Evolutionary conservation across 2,329 filamentous ascomycete genomes (phyloP), one percentile per base, ranked within the genome.

Genomic region (Epichloe amarillans): DNA sequence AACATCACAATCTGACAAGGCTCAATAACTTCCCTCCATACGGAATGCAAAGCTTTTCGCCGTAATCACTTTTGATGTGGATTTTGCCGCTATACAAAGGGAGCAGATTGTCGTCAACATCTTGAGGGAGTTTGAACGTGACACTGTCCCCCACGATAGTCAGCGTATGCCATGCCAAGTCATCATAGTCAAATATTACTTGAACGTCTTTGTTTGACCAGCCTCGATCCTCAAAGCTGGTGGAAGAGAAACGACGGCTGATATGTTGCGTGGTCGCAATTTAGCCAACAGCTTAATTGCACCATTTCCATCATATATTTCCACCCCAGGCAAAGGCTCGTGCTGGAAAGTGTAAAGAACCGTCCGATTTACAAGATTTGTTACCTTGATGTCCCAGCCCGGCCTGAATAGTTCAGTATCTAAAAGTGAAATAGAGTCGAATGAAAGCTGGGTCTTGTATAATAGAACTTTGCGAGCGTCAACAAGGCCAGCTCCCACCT

Each of bases 71-170:
- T 4, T 60, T 61, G 19, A 74, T 56, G 50, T 66, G 62, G 21
- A 74, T 60, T 54, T 72, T 72, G 19, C 72, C 72, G 39, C 69
- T 65, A 52, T 74, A 73, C 4, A 73, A 54, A 0, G 70, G 71
- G 42, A 74, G 56, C 41, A 60, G 58, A 23, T 66, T 61, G 17
- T 67, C 65, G 23, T 62, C 52, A 17, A 65, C 54, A 15, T 35
- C 45, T 3, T 61, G 52, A 1, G 65, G 65, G 10, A 60, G 55
- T 6, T 51, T 54, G 50, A 68, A 68, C 4, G 42, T 49, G 33
- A 67, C 57, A 36, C 65, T 67, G 11, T 12, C 7, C 23, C 23
- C 11, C 15, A 35, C n/a, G 36, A 15, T 26, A 10, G 15, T 12
- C 36, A 35, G 15, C 11, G 36, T 33, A 19, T 50, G 12, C 4